Percentiles rank a stretch among this genome's conserved stretches.
Evolutionary conservation across 768 basidiomycete genomes (phyloP).

Genomic region (Termitomyces sp.): DNA sequence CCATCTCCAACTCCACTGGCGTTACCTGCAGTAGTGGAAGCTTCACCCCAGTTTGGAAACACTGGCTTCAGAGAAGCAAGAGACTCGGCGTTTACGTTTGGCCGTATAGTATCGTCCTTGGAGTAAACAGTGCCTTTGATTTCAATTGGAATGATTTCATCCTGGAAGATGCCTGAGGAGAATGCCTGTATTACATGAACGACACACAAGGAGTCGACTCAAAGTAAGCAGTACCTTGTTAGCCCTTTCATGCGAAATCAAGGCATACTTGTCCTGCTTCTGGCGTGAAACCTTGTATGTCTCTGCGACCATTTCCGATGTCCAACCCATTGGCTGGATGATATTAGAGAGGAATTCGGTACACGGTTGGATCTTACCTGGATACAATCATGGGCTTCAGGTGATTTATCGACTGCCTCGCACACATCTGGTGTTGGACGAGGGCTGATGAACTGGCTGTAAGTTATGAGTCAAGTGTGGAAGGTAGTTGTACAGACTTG

Average conservation of each 20-base stretch:
- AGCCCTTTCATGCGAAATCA: conserved; percentile 83
- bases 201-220: not conserved
- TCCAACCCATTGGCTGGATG: conserved; percentile 89
- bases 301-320: conserved; percentile 86
- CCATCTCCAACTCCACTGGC: conserved; percentile 92
- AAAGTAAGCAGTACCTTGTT: conserved; percentile 36
- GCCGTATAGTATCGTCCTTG: conserved; percentile 83
- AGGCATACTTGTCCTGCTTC: conserved; percentile 86
- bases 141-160: conserved; percentile 88
- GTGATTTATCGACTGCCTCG: conserved; percentile 48
- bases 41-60: conserved; percentile 75
- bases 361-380: conserved; percentile 38
- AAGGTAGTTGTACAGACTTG: conserved; percentile 42
- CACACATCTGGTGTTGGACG: conserved; percentile 69
- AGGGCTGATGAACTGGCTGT: conserved; percentile 35
- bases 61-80: conserved; percentile 79
- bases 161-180: conserved; percentile 65
- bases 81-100: conserved; percentile 73
- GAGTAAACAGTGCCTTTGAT: conserved; percentile 62
- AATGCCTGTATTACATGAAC: conserved; percentile 41
- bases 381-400: conserved; percentile 71
- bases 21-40: conserved; percentile 77
- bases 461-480: conserved; percentile 1
- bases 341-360: not conserved
- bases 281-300: conserved; percentile 71